Percentiles rank a stretch among this genome's conserved stretches.
Conservation (phyloP, 768 basidiomycete genomes). For the Saitozyma podzolica region DNA sequence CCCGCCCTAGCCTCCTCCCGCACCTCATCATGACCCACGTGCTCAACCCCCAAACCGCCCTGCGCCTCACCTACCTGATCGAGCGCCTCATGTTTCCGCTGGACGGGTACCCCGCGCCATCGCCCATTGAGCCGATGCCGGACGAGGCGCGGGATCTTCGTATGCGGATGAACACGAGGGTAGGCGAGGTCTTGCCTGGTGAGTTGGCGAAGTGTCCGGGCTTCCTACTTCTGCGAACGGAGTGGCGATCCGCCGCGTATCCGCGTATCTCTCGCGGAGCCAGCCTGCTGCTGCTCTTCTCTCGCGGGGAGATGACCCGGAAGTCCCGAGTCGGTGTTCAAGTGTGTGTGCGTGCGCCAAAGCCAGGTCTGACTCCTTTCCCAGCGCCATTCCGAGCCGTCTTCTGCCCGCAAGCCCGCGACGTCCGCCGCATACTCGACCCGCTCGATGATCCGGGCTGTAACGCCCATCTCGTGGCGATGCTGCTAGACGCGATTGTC, state of each 20-base stretch:
- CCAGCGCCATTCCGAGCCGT: constrained; percentile 4
- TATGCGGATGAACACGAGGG: constrained; percentile 52
- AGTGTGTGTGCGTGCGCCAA: not conserved
- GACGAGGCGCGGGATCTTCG: constrained; percentile 72
- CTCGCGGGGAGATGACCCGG: not conserved
- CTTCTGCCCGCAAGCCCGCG: constrained; percentile 5
- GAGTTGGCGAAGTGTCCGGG: constrained; percentile 12
- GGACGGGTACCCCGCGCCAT: constrained; percentile 72
- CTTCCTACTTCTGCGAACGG: not conserved
- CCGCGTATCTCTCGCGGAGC: too few relatives aligned
- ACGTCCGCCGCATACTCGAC: constrained; percentile 42
- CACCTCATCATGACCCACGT: constrained; percentile 64
- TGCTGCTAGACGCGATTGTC: constrained; percentile 73
- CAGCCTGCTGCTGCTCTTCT: not conserved
- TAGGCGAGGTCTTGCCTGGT: constrained; percentile 57
- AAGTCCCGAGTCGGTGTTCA: not conserved
- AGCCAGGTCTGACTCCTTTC: not conserved
- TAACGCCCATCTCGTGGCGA: constrained; percentile 73
- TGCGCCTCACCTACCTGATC: constrained; percentile 60
- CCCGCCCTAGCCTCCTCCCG: constrained; percentile 62
- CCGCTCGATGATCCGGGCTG: constrained; percentile 58
- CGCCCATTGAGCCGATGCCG: constrained; percentile 69
- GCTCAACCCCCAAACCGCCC: constrained; percentile 60
- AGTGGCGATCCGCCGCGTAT: too few relatives aligned
- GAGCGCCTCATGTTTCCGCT: constrained; percentile 76